Evolutionary conservation across 2,329 filamentous ascomycete species (phyloP), one percentile per base, ranked within the genome.

Genomic region (Fusarium tjaetaba): DNA sequence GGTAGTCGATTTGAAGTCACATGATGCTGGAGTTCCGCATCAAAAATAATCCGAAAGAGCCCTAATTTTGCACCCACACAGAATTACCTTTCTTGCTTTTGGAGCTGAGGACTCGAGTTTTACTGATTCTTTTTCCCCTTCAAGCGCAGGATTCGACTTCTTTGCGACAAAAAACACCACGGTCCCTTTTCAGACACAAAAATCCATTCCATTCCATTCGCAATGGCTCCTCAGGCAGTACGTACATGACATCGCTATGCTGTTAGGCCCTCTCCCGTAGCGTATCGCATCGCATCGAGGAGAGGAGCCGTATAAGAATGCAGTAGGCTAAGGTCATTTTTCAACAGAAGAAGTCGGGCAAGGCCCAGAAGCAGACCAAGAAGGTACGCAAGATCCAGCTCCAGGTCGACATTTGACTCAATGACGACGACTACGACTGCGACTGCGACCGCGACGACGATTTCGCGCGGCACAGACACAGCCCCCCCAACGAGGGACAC

Each of bases 281-380:
- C 49, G 24, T 24, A 57, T 16, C 42, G 26, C 24, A 59, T 16
- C 48, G 53, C n/a, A 57, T n/a, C 43, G 48, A 56, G 49, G 72
- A 74, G 71, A 65, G 73, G 72, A 56, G 78, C 62, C 67, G 65
- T 65, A 69, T 73, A 78, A 72, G 49, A 76, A 90, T 93, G 90
- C 95, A 98, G 96, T 97, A 98, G 96, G 96, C 95, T 98, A 96
- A 97, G 90, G 86, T 86, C 85, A 83, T 74, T 85, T 85, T 61
- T 81, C 87, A 90, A 81, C 83, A 89, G 88, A 90, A 90, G 88
- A 90, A 94, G 88, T 85, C 88, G 81, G 86, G 84, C 85, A 92
- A 90, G 85, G 87, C 86, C 84, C 91, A 92, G 89, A 95, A 95
- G 91, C 86, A 92, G 82, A 95, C 93, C 83, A 95, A 95, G 90